Evolutionary conservation across 23 red algal genomes (phyloP).

Genomic region (Chondrus crispus): DNA sequence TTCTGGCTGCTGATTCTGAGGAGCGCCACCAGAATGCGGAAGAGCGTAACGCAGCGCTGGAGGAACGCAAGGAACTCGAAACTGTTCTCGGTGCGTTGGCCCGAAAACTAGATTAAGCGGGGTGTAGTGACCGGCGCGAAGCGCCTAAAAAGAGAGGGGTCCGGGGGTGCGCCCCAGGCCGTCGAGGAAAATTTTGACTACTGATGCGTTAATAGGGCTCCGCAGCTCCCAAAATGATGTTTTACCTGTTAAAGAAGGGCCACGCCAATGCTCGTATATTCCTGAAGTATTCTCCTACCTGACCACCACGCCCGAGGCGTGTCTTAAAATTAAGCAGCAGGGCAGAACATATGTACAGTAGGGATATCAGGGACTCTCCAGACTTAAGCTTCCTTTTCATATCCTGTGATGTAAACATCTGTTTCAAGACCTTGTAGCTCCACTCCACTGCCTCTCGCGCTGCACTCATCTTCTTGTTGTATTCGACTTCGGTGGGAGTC

Average conservation of each 20-base stretch:
- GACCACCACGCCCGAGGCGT: background rate
- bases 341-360: background rate
- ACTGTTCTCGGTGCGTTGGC: background rate
- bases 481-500: background rate
- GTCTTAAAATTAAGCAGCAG: background rate
- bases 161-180: too few relatives aligned
- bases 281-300: background rate
- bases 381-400: background rate
- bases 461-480: constrained; percentile 13
- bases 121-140: too few relatives aligned
- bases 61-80: background rate
- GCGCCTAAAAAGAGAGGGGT: too few relatives aligned
- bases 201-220: too few relatives aligned
- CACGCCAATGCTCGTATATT: background rate
- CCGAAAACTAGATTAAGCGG: background rate
- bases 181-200: too few relatives aligned
- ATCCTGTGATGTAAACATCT: background rate
- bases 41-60: too few relatives aligned
- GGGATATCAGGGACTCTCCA: background rate
- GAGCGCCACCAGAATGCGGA: too few relatives aligned
- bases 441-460: constrained; percentile 15
- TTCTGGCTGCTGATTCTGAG: too few relatives aligned
- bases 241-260: background rate
- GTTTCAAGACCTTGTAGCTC: constrained; percentile 1
- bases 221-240: too few relatives aligned